phyloP scores from a whole-genome alignment of 768 basidiomycete species.

The Hygrophorus russula region DNA sequence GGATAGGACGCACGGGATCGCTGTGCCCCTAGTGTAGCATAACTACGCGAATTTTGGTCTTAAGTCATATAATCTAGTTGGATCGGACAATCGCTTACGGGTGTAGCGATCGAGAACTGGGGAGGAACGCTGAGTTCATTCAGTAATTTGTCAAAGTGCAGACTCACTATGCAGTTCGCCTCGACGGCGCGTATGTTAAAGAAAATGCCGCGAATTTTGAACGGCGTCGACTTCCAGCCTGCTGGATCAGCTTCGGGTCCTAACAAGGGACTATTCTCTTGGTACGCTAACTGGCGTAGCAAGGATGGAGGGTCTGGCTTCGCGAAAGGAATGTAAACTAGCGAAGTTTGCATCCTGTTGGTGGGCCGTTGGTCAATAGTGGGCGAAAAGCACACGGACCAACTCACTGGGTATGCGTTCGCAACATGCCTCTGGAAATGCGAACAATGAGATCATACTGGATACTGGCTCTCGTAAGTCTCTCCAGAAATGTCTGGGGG shows the following conservation, averaged over 20 bases:
- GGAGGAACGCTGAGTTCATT: conserved; percentile 3
- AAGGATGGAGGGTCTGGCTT: conserved; percentile 20
- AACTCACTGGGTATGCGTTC: conserved; percentile 22
- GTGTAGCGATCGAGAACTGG: conserved; percentile 28
- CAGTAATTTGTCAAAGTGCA: not conserved
- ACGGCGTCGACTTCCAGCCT: conserved; percentile 24
- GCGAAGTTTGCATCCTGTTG: conserved; percentile 18
- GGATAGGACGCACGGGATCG: conserved; percentile 24
- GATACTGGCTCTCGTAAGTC: conserved; percentile 23
- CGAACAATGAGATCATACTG: conserved; percentile 23
- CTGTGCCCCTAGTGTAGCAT: conserved; percentile 28
- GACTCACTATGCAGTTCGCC: conserved; percentile 22
- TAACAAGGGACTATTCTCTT: conserved; percentile 20
- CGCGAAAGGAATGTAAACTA: conserved; percentile 23
- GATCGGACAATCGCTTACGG: conserved; percentile 16
- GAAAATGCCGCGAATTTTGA: conserved; percentile 18
- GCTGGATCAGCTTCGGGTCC: conserved; percentile 27
- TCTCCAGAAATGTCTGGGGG: conserved; percentile 27
- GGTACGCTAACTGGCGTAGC: conserved; percentile 24
- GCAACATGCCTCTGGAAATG: conserved; percentile 20
- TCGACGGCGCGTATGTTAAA: conserved; percentile 18
- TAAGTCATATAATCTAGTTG: not conserved
- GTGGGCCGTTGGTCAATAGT: not conserved
- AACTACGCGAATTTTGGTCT: conserved; percentile 16
- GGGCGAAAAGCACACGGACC: not conserved